These are phyloP conservation scores for Colletotrichum nymphaeae DNA, from an alignment of 2,329 filamentous ascomycete genomes.

Conservation along the genomic window DNA sequence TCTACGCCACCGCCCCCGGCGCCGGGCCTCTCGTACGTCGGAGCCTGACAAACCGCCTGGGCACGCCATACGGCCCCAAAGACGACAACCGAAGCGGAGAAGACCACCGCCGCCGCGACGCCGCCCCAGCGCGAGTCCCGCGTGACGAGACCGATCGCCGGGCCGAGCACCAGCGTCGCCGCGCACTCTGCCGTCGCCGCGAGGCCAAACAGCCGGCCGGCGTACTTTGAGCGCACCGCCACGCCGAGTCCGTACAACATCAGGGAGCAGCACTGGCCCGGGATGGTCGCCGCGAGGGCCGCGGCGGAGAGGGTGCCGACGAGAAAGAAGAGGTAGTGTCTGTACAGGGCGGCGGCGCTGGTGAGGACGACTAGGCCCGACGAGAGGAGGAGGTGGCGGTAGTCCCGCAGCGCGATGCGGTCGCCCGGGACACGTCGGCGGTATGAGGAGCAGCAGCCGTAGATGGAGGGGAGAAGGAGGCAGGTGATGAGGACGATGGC, in stretches of 20 bases:
- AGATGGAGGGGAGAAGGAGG: not conserved
- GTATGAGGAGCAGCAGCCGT: not conserved
- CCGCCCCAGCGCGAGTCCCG: not conserved
- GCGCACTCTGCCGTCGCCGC: not conserved
- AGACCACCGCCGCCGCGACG: not conserved
- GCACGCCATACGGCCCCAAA: not conserved
- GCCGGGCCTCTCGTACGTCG: not conserved
- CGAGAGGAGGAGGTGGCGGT: not conserved
- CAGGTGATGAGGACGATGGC: not conserved
- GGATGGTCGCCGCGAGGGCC: not conserved
- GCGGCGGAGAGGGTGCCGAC: not conserved
- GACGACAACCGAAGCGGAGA: not conserved
- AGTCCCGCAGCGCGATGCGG: not conserved
- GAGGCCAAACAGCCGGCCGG: not conserved
- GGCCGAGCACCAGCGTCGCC: not conserved
- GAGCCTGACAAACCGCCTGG: not conserved
- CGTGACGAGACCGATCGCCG: not conserved
- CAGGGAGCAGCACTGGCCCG: not conserved
- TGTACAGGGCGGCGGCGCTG: not conserved
- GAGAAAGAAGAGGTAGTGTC: not conserved
- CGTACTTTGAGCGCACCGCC: not conserved
- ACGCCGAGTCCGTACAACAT: not conserved
- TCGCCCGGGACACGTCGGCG: not conserved
- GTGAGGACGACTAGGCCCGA: not conserved
- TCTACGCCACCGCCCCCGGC: not conserved